A percentile compares a stretch with the other conserved stretches of the same genome.
Conservation (phyloP, 495 filamentous ascomycete genomes). For the Penicillium paradoxum region DNA sequence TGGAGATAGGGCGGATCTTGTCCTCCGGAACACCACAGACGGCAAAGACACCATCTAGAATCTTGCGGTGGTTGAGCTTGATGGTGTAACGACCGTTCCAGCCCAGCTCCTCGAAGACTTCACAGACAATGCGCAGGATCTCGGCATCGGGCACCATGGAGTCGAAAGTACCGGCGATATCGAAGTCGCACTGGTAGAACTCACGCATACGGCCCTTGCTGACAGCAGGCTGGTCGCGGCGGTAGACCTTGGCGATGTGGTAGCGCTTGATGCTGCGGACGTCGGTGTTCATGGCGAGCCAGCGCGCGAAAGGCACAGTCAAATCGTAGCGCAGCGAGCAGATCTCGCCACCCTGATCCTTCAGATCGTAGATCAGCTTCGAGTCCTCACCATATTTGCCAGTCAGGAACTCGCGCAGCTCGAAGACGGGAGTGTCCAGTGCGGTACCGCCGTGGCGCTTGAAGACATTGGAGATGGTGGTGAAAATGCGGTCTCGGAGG, state of each 20-base stretch:
- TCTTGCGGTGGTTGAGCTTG: slow-evolving; percentile 94
- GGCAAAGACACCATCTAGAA: slow-evolving; percentile 87
- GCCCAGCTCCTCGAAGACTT: slow-evolving; percentile 77
- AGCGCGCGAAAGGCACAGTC: slow-evolving; percentile 85
- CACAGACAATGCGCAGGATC: slow-evolving; percentile 74
- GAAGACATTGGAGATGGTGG: slow-evolving; percentile 77
- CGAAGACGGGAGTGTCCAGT: slow-evolving; percentile 82
- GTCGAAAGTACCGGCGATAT: slow-evolving; percentile 87
- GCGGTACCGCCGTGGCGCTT: slow-evolving; percentile 82
- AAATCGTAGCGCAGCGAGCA: slow-evolving; percentile 85
- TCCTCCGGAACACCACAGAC: slow-evolving; percentile 84
- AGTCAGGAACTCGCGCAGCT: slow-evolving; percentile 70
- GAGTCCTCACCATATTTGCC: slow-evolving; percentile 92
- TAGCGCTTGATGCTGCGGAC: slow-evolving; percentile 78
- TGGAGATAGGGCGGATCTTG: slow-evolving; percentile 80
- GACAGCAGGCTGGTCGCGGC: slow-evolving; percentile 76
- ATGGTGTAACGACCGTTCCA: slow-evolving; percentile 71
- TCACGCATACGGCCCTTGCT: slow-evolving; percentile 90
- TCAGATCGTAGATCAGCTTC: slow-evolving; percentile 85
- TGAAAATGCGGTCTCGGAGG: slow-evolving; percentile 68
- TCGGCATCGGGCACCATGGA: slow-evolving; percentile 97
- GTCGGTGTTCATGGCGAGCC: slow-evolving; percentile 76
- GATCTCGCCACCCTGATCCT: slow-evolving; percentile 80
- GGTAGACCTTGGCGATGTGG: slow-evolving; percentile 85
- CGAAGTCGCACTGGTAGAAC: slow-evolving; percentile 98